Base-by-base conservation (phyloP, 1,284 basidiomycete species). In the Fomitiporia mediterranea region DNA sequence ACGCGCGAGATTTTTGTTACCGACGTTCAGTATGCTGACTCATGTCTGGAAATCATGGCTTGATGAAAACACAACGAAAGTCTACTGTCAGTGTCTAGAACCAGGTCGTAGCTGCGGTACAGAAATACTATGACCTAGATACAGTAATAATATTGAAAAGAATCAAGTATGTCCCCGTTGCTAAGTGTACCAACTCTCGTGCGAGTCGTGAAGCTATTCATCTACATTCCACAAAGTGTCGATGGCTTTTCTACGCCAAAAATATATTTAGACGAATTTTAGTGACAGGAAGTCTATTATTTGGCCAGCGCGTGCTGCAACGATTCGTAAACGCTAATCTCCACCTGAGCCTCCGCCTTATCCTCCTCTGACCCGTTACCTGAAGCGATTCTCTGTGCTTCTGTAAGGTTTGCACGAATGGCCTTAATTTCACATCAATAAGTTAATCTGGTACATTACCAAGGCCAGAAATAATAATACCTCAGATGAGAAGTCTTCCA, bases 241-340 rank as follows among this genome's bases (percentile, higher is more conserved):
- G n/a, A n/a, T n/a, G n/a, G n/a, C n/a, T 28, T 46, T 28, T 8
- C 21, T 9, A 19, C 21, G 6, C 5, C 25, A 43, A 43, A 9
- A 7, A 37, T 37, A 37, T 37, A 19, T 21, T n/a, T n/a, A n/a
- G n/a, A n/a, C n/a, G n/a, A n/a, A 40, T 27, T 40, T n/a, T 15
- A 19, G 35, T 40, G 35, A 27, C 15, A 40, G 23, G 17, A 23
- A 54, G 30, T 48, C 32, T 40, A 44, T 56, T 79, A 87, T 72
- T 84, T 85, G 58, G 79, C 68, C 54, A 95, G 72, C 60, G 95
- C 94, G 64, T 91, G 81, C 73, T 98, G 94, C 63, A 99, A 77
- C 51, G 93, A 86, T 76, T 98, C 94, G 71, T 94, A 98, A 62
- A 99, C 95, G 69, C 97, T 94, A 50, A 91, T 89, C 76, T 98